Percentiles rank a stretch among this genome's conserved stretches.
phyloP scores from a whole-genome alignment of 306 rosid species.

The Ormosia semicastrata region DNA sequence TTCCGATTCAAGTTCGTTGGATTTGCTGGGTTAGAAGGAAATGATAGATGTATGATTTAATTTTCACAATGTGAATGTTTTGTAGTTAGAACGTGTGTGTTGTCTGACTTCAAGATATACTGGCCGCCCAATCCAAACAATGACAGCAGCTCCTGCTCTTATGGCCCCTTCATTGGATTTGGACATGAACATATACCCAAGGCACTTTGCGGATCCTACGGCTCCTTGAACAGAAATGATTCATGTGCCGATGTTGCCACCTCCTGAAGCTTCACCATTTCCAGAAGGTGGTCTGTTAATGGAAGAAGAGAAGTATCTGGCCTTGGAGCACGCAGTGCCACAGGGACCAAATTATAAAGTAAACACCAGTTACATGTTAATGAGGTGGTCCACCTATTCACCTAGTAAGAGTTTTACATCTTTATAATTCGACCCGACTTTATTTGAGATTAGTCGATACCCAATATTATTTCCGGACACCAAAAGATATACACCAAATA shows the following conservation, averaged over 20 bases:
- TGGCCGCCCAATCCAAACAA: constrained; percentile 54
- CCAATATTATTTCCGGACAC: too few species aligned
- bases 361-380: too few species aligned
- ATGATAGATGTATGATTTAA: not conserved
- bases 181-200: constrained; percentile 83
- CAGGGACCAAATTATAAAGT: too few species aligned
- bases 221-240: constrained; percentile 57
- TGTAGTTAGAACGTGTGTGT: constrained; percentile 73
- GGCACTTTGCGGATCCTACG: constrained; percentile 61
- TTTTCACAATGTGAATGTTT: not conserved
- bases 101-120: constrained; percentile 69
- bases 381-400: too few species aligned
- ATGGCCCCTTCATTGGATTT: constrained; percentile 68
- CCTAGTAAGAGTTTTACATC: too few species aligned
- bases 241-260: constrained; percentile 56
- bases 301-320: constrained; percentile 78
- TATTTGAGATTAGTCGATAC: too few species aligned
- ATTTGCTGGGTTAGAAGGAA: too few species aligned
- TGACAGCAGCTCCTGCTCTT: constrained; percentile 43
- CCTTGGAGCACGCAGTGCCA: constrained; percentile 69
- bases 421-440: too few species aligned
- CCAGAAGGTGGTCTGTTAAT: constrained; percentile 48
- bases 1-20: too few species aligned
- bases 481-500: too few species aligned
- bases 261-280: constrained; percentile 50